These are phyloP conservation scores for Bathelium albidoporum DNA, from an alignment of 495 filamentous ascomycete species.

Conservation along the genomic window DNA sequence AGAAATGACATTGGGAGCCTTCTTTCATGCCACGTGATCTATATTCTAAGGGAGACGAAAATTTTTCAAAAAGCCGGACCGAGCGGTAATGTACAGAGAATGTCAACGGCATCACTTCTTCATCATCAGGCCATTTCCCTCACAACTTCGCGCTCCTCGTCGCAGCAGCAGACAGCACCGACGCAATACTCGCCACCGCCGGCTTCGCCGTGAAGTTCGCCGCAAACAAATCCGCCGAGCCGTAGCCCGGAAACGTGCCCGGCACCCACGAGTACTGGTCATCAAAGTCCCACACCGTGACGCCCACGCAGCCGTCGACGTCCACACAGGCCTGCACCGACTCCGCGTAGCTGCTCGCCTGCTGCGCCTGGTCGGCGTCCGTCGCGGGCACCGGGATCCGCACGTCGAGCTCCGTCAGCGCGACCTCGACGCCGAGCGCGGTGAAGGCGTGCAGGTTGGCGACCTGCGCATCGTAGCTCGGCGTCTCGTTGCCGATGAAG, in stretches of 20 bases:
- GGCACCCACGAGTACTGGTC: slow-evolving; percentile 36
- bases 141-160: background rate
- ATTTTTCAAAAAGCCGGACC: too few relatives aligned
- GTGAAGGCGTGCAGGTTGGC: slow-evolving; percentile 37
- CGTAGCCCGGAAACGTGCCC: slow-evolving; percentile 23
- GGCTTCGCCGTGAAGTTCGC: slow-evolving; percentile 21
- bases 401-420: slow-evolving; percentile 56
- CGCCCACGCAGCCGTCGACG: slow-evolving; percentile 50
- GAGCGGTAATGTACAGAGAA: background rate
- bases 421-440: slow-evolving; percentile 43
- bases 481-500: slow-evolving; percentile 44
- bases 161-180: slow-evolving; percentile 12
- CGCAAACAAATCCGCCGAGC: slow-evolving; percentile 20
- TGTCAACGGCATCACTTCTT: background rate
- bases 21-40: too few relatives aligned
- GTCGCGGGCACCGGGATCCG: slow-evolving; percentile 31
- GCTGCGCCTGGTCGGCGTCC: slow-evolving; percentile 40
- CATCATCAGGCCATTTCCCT: background rate
- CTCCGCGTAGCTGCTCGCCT: slow-evolving; percentile 47
- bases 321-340: slow-evolving; percentile 50
- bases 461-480: slow-evolving; percentile 31
- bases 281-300: slow-evolving; percentile 58
- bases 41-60: too few relatives aligned
- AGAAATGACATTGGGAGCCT: too few relatives aligned
- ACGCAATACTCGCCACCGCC: slow-evolving; percentile 13